Evolutionary conservation across 805 yeast genomes (phyloP).

Genomic region (Myxozyma neotropica): DNA sequence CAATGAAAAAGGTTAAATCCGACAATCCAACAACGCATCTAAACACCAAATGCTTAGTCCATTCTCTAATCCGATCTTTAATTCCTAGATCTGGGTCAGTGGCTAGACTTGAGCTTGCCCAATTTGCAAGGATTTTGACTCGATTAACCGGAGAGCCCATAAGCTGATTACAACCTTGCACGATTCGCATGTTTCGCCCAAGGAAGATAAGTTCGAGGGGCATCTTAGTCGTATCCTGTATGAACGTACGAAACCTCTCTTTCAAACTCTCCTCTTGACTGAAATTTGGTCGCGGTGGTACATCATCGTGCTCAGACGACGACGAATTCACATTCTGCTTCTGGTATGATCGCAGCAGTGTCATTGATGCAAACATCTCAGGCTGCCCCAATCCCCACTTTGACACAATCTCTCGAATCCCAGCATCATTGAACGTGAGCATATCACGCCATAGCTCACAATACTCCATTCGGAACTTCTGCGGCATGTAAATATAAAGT

Average conservation of each 20-base stretch:
- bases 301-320: not conserved
- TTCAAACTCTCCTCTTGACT: conserved; percentile 50
- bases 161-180: conserved; percentile 66
- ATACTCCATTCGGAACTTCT: conserved; percentile 57
- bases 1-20: conserved; percentile 41
- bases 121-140: conserved; percentile 60
- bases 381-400: conserved; percentile 72
- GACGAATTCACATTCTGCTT: conserved; percentile 4
- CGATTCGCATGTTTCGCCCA: conserved; percentile 71
- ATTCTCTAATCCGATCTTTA: conserved; percentile 10
- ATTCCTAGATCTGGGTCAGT: conserved; percentile 3
- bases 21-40: conserved; percentile 18
- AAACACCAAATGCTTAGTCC: conserved; percentile 18
- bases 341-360: conserved; percentile 51
- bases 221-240: conserved; percentile 64
- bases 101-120: conserved; percentile 47
- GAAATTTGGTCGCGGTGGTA: conserved; percentile 38
- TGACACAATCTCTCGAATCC: conserved; percentile 52
- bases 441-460: conserved; percentile 64
- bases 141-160: conserved; percentile 78
- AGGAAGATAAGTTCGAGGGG: conserved; percentile 68
- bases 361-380: conserved; percentile 62
- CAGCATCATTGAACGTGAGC: conserved; percentile 54
- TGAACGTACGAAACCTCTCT: conserved; percentile 56
- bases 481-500: conserved; percentile 58